Evolutionary conservation across 2,329 filamentous ascomycete species (phyloP).

Genomic region (Dothistroma pini): DNA sequence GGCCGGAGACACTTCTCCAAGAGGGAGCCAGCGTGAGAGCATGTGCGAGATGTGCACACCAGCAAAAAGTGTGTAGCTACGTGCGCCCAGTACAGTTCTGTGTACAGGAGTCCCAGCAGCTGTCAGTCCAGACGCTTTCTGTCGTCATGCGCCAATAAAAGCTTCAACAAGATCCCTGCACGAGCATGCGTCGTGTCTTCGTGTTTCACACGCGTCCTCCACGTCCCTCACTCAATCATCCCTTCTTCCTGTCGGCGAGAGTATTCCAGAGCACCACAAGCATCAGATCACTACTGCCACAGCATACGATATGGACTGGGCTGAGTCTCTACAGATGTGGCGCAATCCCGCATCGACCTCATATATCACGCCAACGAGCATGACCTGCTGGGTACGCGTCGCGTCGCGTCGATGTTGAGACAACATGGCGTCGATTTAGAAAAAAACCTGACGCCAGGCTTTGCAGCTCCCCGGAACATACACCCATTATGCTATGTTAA

Average conservation of each 20-base stretch:
- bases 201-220: not conserved
- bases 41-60: not conserved
- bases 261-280: too few relatives aligned
- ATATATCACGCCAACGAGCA: not conserved
- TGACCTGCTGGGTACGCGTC: not conserved
- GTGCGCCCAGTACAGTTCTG: too few relatives aligned
- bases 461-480: not conserved
- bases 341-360: too few relatives aligned
- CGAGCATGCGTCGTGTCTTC: not conserved
- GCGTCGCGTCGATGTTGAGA: not conserved
- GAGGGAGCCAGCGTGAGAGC: conserved; percentile 27
- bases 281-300: too few relatives aligned
- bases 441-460: not conserved
- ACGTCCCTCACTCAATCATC: not conserved
- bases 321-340: too few relatives aligned
- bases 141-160: not conserved
- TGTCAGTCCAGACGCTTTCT: too few relatives aligned
- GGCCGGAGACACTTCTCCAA: conserved; percentile 27
- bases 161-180: not conserved
- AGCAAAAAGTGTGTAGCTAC: not conserved
- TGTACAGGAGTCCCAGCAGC: not conserved
- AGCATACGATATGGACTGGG: too few relatives aligned
- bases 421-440: not conserved
- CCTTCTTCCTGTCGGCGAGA: too few relatives aligned
- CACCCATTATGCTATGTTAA: too few relatives aligned